Percentiles rank a stretch among this genome's conserved stretches.
Evolutionary conservation across 768 basidiomycete species (phyloP).

Genomic region (Boletus rubropictus): DNA sequence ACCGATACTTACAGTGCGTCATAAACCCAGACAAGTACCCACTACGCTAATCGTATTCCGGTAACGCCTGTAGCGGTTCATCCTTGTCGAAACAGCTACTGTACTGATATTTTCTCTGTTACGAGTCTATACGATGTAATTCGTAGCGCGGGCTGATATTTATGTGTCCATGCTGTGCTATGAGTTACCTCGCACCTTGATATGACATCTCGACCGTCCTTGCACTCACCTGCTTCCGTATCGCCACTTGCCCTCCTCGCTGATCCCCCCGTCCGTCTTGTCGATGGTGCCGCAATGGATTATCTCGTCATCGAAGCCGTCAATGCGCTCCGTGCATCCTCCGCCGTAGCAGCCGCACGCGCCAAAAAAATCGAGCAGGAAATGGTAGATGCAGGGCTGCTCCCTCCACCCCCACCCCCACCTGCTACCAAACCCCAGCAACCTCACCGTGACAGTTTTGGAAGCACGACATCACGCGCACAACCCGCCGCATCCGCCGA

Average conservation of each 20-base stretch:
- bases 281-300: slow-evolving; percentile 71
- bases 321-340: slow-evolving; percentile 65
- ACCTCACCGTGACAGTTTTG: slow-evolving; percentile 32
- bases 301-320: slow-evolving; percentile 84
- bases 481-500: not conserved
- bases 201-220: slow-evolving; percentile 8
- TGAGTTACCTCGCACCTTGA: not conserved
- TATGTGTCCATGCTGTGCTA: not conserved
- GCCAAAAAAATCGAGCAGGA: slow-evolving; percentile 67
- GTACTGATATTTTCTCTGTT: too few species aligned
- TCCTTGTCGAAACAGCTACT: too few species aligned
- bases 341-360: slow-evolving; percentile 64
- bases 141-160: too few species aligned
- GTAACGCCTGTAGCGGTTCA: too few species aligned
- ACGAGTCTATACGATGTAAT: too few species aligned
- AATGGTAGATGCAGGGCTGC: slow-evolving; percentile 73
- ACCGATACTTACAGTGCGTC: too few species aligned
- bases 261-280: slow-evolving; percentile 54
- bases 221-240: slow-evolving; percentile 23
- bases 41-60: too few species aligned
- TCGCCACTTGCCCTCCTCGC: slow-evolving; percentile 45
- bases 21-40: too few species aligned
- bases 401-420: slow-evolving; percentile 47
- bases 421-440: slow-evolving; percentile 34
- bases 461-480: slow-evolving; percentile 23